phyloP scores from a whole-genome alignment of 768 basidiomycete species.

The Candolleomyces efflorescens region DNA sequence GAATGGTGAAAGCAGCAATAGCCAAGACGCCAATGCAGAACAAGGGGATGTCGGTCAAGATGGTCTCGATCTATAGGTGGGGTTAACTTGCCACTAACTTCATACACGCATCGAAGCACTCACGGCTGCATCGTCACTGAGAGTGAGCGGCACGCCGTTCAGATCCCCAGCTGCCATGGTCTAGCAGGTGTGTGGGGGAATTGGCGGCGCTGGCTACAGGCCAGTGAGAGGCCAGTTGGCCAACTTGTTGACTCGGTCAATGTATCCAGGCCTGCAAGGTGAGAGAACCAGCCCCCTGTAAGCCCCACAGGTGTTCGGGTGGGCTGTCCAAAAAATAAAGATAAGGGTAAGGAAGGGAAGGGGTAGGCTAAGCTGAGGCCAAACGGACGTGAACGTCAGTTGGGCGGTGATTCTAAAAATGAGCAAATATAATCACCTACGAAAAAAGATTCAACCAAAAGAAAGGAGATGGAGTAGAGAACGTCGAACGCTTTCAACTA shows the following conservation, averaged over 20 bases:
- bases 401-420: no score
- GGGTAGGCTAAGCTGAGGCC: not conserved
- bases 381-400: not conserved
- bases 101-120: constrained; percentile 14
- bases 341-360: constrained; percentile 6
- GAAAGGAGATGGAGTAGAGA: not conserved
- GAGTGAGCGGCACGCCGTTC: constrained; percentile 17
- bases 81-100: no score
- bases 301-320: not conserved
- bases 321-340: constrained; percentile 3
- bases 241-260: no score
- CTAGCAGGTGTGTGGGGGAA: no score
- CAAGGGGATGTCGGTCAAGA: constrained; percentile 64
- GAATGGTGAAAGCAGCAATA: constrained; percentile 55
- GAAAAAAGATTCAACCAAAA: not conserved
- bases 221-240: no score
- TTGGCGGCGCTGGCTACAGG: no score
- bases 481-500: not conserved
- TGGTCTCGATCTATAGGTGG: constrained; percentile 41
- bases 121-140: constrained; percentile 42
- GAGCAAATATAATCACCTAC: not conserved
- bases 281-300: no score
- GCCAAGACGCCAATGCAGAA: constrained; percentile 63
- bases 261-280: no score
- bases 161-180: not conserved